phyloP scores from a whole-genome alignment of 1,284 basidiomycete species.

The Pulveroboletus sp. region DNA sequence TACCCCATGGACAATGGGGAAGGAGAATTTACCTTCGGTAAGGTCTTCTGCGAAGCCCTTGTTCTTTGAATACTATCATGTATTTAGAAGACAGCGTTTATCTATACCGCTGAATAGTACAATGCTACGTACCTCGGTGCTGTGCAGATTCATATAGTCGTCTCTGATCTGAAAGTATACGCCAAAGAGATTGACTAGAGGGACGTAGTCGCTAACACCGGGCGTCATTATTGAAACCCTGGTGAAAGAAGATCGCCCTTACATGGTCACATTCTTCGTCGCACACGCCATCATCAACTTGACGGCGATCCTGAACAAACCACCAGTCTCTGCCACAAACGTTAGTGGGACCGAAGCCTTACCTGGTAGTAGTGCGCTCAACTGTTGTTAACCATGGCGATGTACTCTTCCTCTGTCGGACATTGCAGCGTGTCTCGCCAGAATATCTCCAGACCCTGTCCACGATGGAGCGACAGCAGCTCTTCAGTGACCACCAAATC shows the following conservation, averaged over 20 bases:
- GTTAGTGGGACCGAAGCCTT: conserved; percentile 9
- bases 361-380: conserved; percentile 33
- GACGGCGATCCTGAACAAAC: conserved; percentile 88
- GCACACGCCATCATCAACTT: conserved; percentile 95
- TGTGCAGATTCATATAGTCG: conserved; percentile 96
- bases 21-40: conserved; percentile 96
- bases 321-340: conserved; percentile 80
- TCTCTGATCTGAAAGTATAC: conserved; percentile 96
- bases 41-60: conserved; percentile 96
- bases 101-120: background rate
- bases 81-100: background rate
- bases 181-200: conserved; percentile 92
- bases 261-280: conserved; percentile 65
- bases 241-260: conserved; percentile 27
- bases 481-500: conserved; percentile 84
- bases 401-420: conserved; percentile 93
- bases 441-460: conserved; percentile 93
- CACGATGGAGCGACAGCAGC: conserved; percentile 87
- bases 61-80: conserved; percentile 80
- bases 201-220: conserved; percentile 76
- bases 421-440: conserved; percentile 94
- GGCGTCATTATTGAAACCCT: background rate
- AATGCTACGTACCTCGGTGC: conserved; percentile 71
- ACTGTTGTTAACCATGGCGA: conserved; percentile 98
- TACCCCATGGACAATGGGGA: conserved; percentile 90